phyloP scores from a whole-genome alignment of 2,329 filamentous ascomycete genomes.

The Rosellinia necatrix region DNA sequence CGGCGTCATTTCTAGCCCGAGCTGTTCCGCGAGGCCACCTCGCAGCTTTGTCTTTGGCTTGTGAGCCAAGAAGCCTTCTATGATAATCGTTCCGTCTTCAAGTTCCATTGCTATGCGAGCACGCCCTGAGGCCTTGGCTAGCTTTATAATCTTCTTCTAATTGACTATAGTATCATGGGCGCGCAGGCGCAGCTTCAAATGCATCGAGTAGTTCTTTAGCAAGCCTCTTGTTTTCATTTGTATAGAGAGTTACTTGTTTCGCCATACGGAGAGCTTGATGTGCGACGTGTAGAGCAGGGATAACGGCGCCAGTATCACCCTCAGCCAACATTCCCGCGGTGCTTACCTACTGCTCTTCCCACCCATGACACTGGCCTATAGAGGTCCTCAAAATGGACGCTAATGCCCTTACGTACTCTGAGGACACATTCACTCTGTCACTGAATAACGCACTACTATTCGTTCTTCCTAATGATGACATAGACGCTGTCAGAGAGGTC shows the following conservation, averaged over 20 bases:
- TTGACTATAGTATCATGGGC: slow-evolving; percentile 21
- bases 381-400: slow-evolving; percentile 5
- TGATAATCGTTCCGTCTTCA: slow-evolving; percentile 8
- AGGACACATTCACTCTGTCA: slow-evolving; percentile 17
- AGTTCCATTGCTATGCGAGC: slow-evolving; percentile 1
- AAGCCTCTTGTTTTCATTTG: slow-evolving; percentile 13
- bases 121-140: slow-evolving; percentile 7
- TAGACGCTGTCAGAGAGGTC: slow-evolving; percentile 18
- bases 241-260: slow-evolving; percentile 12
- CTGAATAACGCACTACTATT: slow-evolving; percentile 21
- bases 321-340: slow-evolving; percentile 12
- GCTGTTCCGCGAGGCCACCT: slow-evolving; percentile 18
- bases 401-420: neutral
- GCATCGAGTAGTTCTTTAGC: slow-evolving; percentile 10
- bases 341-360: slow-evolving; percentile 6
- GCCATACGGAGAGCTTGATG: slow-evolving; percentile 16
- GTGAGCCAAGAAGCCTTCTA: slow-evolving; percentile 22
- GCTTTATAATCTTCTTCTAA: slow-evolving; percentile 10
- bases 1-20: slow-evolving; percentile 20
- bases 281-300: slow-evolving; percentile 8
- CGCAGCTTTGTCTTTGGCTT: slow-evolving; percentile 20
- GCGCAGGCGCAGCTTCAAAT: slow-evolving; percentile 10
- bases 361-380: slow-evolving; percentile 19
- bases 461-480: slow-evolving; percentile 15
- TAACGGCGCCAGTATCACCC: slow-evolving; percentile 3